Evolutionary conservation across 768 basidiomycete genomes (phyloP).

Genomic region (Leccinum fibrillosum): DNA sequence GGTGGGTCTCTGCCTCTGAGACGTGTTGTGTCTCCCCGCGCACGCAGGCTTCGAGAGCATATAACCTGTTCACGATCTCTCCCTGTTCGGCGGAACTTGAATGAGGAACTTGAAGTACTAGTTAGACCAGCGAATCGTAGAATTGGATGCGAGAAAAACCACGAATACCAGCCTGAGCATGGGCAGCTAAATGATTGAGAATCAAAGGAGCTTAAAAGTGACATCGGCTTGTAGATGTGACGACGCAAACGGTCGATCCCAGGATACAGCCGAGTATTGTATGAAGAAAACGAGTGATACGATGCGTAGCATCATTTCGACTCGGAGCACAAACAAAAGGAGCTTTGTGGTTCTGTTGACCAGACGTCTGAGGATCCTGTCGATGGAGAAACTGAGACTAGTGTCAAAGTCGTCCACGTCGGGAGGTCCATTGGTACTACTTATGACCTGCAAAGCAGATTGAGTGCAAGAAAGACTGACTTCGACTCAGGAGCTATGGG

Average conservation of each 20-base stretch:
- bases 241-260: conserved; percentile 39
- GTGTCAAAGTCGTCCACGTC: conserved; percentile 26
- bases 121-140: conserved; percentile 38
- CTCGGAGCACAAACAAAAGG: conserved; percentile 20
- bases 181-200: too few relatives aligned
- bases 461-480: conserved; percentile 39
- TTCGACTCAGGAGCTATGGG: conserved; percentile 6
- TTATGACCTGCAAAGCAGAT: conserved; percentile 57
- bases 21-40: conserved; percentile 42
- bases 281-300: conserved; percentile 37
- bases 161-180: too few relatives aligned
- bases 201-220: too few relatives aligned
- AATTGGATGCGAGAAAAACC: conserved; percentile 36
- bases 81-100: conserved; percentile 32
- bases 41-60: conserved; percentile 53
- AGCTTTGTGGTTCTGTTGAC: conserved; percentile 30
- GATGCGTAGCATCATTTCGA: conserved; percentile 23
- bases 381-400: conserved; percentile 39
- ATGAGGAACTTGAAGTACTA: conserved; percentile 28
- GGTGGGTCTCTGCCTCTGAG: conserved; percentile 51
- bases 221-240: too few relatives aligned
- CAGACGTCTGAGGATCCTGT: conserved; percentile 40
- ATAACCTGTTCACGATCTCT: conserved; percentile 55
- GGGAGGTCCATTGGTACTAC: conserved; percentile 44
- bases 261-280: conserved; percentile 42